Evolutionary conservation across 108 stramenopile species (phyloP), one percentile per base, ranked within the genome.

Genomic region (Epithemia pelagica): DNA sequence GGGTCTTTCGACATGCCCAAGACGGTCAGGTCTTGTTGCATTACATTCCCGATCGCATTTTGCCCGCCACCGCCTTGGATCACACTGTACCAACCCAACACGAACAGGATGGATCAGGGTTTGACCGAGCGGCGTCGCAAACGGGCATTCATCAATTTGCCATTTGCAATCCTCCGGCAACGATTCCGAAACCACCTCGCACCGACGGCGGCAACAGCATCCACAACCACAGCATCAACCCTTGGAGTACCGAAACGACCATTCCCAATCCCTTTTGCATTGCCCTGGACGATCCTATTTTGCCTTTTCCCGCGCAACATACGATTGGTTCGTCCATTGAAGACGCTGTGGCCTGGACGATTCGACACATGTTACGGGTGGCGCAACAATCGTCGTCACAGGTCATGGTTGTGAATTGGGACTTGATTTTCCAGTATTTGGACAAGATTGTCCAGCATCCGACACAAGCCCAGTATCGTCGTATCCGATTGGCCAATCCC

Each of bases 31-130:
- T 67, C n/a, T 66, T 80, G 18, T 55, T 85, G 19, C 78, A 88
- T 33, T 91, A 86, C 58, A 77, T 87, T 55, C 90, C 90, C 0
- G 84, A 87, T 74, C 73, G 80, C 31, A 68, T 88, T 32, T 73
- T 85, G 52, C 87, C 87, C 7, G 74, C 83, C 1, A 65, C 74
- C 3, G 30, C 55, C 22, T 58, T 68, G 25, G 72, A 52, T 31
- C 75, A 77, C 25, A 88, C 90, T 8, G 37, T 65, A 32, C 2
- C 37, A 5, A 46, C 37, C 15, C n/a, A n/a, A n/a, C n/a, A n/a
- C n/a, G n/a, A n/a, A n/a, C n/a, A n/a, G n/a, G n/a, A n/a, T n/a
- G n/a, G n/a, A n/a, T n/a, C n/a, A n/a, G 37, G 37, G 15, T 15
- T 15, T 46, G 5, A 46, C 15, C 10, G 37, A 5, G 37, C 37